phyloP scores from a whole-genome alignment of 2,329 filamentous ascomycete species.

The Emericellopsis cladophorae region DNA sequence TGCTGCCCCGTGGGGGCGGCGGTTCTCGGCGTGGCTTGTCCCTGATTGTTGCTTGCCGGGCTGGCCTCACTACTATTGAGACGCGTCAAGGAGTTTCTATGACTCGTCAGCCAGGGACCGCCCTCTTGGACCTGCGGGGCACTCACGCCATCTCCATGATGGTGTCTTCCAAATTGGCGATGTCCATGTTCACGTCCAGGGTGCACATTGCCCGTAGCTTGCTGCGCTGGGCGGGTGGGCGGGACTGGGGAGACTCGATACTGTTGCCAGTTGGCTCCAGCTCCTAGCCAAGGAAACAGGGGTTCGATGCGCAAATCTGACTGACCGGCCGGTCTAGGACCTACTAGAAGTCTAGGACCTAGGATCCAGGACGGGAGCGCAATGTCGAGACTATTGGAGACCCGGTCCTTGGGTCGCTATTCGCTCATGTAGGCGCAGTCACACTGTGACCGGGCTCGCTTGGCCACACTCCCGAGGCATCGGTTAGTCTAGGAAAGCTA shows the following conservation, averaged over 20 bases:
- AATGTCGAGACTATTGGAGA: not conserved
- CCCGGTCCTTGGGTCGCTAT: not conserved
- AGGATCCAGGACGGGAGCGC: not conserved
- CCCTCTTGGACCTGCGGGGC: not conserved
- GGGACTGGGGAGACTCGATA: too few relatives aligned
- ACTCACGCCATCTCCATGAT: constrained; percentile 4
- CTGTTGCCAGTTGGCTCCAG: too few relatives aligned
- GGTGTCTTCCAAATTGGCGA: constrained; percentile 1
- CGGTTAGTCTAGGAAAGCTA: not conserved
- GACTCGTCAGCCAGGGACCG: not conserved
- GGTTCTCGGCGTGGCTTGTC: not conserved
- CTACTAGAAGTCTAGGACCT: not conserved
- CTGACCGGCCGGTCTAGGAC: not conserved
- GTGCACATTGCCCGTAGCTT: not conserved
- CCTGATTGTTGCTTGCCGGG: not conserved
- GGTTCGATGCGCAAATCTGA: too few relatives aligned
- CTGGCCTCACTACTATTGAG: not conserved
- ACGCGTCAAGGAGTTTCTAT: constrained; percentile 1
- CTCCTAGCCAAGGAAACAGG: too few relatives aligned
- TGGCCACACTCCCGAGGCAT: not conserved
- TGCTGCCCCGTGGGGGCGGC: not conserved
- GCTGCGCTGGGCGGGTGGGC: too few relatives aligned
- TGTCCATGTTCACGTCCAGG: constrained; percentile 1
- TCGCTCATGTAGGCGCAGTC: not conserved
- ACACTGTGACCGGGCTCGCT: not conserved